A percentile compares a stretch with the other conserved stretches of the same genome.
These are phyloP conservation scores for Fusarium zealandicum DNA, from an alignment of 2,329 filamentous ascomycete genomes.

Conservation along the genomic window DNA sequence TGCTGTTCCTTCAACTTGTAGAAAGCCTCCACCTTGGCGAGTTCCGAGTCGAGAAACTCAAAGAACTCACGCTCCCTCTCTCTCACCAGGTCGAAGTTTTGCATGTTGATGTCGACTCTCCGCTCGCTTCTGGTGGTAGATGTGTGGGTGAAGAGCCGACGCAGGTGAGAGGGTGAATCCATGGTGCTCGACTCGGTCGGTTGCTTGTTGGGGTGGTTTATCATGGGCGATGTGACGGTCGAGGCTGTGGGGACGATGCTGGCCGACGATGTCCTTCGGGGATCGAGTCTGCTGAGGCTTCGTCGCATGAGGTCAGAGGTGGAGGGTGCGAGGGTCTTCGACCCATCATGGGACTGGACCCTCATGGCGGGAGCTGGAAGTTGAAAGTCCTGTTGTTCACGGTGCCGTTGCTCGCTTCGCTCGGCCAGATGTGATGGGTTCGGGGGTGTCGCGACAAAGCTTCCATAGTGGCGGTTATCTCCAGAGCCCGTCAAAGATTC, in stretches of 20 bases:
- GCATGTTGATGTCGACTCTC: conserved; percentile 53
- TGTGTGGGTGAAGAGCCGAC: conserved; percentile 48
- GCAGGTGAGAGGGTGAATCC: conserved; percentile 44
- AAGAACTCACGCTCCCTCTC: conserved; percentile 85
- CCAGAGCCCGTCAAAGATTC: conserved; percentile 51
- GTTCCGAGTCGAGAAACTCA: conserved; percentile 79
- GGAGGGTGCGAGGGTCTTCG: conserved; percentile 37
- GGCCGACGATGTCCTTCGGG: conserved; percentile 49
- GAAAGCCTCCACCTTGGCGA: conserved; percentile 91
- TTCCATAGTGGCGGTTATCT: conserved; percentile 59
- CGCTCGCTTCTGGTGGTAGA: conserved; percentile 35
- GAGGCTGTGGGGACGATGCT: conserved; percentile 33
- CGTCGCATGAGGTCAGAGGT: conserved; percentile 25
- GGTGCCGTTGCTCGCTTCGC: conserved; percentile 6
- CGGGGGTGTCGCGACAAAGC: conserved; percentile 56
- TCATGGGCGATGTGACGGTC: conserved; percentile 17
- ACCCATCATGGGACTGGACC: conserved; percentile 41
- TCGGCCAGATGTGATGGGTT: conserved; percentile 36
- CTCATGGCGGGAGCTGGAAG: conserved; percentile 62
- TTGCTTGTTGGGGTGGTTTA: conserved; percentile 27
- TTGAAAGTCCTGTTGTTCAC: conserved; percentile 52
- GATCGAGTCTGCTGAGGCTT: conserved; percentile 37
- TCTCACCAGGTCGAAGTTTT: conserved; percentile 68
- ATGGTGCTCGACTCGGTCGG: conserved; percentile 18
- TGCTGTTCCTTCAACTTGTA: conserved; percentile 89